Base-by-base conservation (phyloP, 805 yeast species). In the Candida pseudoglaebosa region DNA sequence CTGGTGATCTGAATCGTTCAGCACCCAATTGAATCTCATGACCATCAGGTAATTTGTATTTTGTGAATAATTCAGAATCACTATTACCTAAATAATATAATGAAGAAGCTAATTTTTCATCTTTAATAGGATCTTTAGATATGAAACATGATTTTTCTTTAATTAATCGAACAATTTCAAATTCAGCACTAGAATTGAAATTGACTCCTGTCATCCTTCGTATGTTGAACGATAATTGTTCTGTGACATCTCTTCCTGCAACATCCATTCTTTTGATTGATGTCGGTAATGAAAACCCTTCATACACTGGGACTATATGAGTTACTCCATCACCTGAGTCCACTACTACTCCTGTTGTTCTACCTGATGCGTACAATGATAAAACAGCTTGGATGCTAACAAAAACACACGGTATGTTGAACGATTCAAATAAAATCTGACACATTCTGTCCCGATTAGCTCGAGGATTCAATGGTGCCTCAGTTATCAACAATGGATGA, bases 291-390 rank as follows among this genome's bases (percentile, higher is more conserved):
- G 90, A 71, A 57, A 87, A 90, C 4, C 98, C 98, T 43, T 88
- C 89, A 59, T 78, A 91, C 0, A 91, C 87, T 0, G 97, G 96
- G 2, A 88, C 95, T 6, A 84, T 72, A 52, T 85, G 90, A 28
- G 85, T 76, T 18, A 88, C 95, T 4, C 97, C 97, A 58, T 90
- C 97, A 4, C 97, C 97, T n/a, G 83, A 76, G 54, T 90, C 96
- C 9, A 91, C 54, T 2, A 87, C 95, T 28, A 87, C 75, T 1
- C 97, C 98, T 0, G 95, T 89, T 5, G 97, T 90, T 47, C 87
- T 67, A 0, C 97, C 98, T 4, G 86, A 75, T 0, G 97, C 89
- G 61, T 91, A 90, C 28, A 90, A 64, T 3, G 96, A 74, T 28
- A 90, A 65, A 8, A 89, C 89, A 0, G 95, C 91, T 47, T 84